phyloP scores from a whole-genome alignment of 2,329 filamentous ascomycete genomes.

The Alternaria atra region DNA sequence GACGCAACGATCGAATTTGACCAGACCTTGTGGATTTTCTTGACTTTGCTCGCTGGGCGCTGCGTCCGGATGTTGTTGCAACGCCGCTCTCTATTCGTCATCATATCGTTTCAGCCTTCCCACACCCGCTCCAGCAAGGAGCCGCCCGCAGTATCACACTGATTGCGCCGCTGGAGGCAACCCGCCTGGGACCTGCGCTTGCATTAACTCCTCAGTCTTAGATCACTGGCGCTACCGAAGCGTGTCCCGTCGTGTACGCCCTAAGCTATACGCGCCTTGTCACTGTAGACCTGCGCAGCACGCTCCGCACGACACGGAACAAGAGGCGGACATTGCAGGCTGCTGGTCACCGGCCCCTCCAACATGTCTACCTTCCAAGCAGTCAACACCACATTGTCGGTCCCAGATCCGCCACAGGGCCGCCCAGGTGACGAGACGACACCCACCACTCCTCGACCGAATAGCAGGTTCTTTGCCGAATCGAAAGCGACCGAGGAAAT shows the following conservation, averaged over 20 bases:
- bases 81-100: slow-evolving; percentile 45
- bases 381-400: slow-evolving; percentile 65
- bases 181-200: slow-evolving; percentile 11
- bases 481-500: slow-evolving; percentile 46
- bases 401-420: slow-evolving; percentile 53
- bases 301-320: slow-evolving; percentile 15
- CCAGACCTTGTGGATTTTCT: slow-evolving; percentile 11
- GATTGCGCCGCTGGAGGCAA: slow-evolving; percentile 19
- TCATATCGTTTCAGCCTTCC: slow-evolving; percentile 51
- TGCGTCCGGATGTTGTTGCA: slow-evolving; percentile 48
- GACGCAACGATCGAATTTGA: slow-evolving; percentile 19
- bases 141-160: slow-evolving; percentile 29
- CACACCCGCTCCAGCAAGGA: slow-evolving; percentile 33
- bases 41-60: slow-evolving; percentile 23
- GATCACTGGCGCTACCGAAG: slow-evolving; percentile 7
- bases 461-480: slow-evolving; percentile 53
- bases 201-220: slow-evolving; percentile 12
- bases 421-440: slow-evolving; percentile 63
- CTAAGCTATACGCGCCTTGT: slow-evolving; percentile 15
- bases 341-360: slow-evolving; percentile 12
- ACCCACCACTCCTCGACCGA: slow-evolving; percentile 64
- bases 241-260: slow-evolving; percentile 8
- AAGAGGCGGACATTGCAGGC: slow-evolving; percentile 10
- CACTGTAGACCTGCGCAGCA: slow-evolving; percentile 15
- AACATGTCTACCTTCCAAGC: slow-evolving; percentile 67